Base-by-base conservation (phyloP, 768 basidiomycete genomes). In the Agrocybe praecox region DNA sequence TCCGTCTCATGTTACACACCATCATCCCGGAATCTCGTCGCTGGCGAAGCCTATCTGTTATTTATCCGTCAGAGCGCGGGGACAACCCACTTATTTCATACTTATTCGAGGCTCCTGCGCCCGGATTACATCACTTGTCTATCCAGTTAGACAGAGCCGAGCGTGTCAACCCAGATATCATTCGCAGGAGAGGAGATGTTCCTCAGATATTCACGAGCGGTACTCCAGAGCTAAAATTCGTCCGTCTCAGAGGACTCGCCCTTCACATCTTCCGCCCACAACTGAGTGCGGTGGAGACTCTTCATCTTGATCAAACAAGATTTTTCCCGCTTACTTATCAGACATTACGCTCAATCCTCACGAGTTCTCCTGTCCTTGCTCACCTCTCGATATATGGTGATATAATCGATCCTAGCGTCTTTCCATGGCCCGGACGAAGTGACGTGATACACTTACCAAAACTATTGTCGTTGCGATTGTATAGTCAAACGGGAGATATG, bases 301-400 rank as follows among this genome's bases (percentile, higher is more conserved):
- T 84, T 18, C 78, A 81, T 56, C 70, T 84, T 33, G 78, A 81
- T 50, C 75, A 80, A 47, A 78, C 74, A 1, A 67, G 65, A 11
- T 45, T 63, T 2, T 49, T 78, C 4, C 72, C 76, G 19, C 65
- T 81, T 7, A 62, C 61, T 6, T 78, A 74, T 60, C 53, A 60
- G 14, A 66, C 68, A 4, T 75, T 82, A 51, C 61, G 65, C 15
- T 58, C 60, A 6, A 59, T 79, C n/a, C n/a, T 80, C n/a, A 71
- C 69, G 4, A 57, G 69, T 0, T 69, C 75, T 5, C 67, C 68
- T 1, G 45, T 45, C 26, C 69, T 83, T 10, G 61, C 67, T 12
- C 64, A 80, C 61, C 70, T 83, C 22, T 81, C 79, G 22, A 58
- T 82, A 12, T 72, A 76, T 43, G 81, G 80, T 15, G 74, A 81